phyloP scores from a whole-genome alignment of 768 basidiomycete species.

The Tricholoma bakamatsutake region DNA sequence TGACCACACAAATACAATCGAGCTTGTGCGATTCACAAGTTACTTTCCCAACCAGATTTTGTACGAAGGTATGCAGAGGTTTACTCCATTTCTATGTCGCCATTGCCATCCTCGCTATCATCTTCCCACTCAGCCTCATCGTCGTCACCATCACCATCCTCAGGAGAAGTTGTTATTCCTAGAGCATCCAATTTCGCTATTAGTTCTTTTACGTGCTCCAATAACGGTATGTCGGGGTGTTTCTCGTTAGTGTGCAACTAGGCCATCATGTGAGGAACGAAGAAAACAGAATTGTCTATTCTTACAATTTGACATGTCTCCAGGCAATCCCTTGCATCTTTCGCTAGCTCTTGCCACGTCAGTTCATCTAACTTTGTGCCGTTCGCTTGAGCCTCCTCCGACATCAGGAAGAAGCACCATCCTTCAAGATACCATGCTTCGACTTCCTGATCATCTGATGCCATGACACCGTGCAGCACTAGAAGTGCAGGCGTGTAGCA shows the following conservation, averaged over 20 bases:
- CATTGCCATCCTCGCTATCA: constrained; percentile 49
- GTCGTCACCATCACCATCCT: constrained; percentile 49
- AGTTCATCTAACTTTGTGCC: constrained; percentile 45
- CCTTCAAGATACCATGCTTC: constrained; percentile 95
- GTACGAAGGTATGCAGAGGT: background rate
- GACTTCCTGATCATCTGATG: constrained; percentile 77
- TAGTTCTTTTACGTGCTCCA: constrained; percentile 73
- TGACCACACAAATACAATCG: background rate
- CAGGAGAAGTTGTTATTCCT: constrained; percentile 58
- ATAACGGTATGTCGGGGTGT: constrained; percentile 69
- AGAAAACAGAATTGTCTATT: constrained; percentile 8
- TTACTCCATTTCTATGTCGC: constrained; percentile 55
- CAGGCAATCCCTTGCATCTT: constrained; percentile 73
- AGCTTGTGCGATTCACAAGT: background rate
- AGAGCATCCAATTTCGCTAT: constrained; percentile 58
- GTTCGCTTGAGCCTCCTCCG: constrained; percentile 60
- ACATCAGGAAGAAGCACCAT: constrained; percentile 87
- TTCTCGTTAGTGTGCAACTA: constrained; percentile 69
- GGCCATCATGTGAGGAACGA: constrained; percentile 2
- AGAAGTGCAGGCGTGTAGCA: constrained; percentile 67
- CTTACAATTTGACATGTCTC: constrained; percentile 77
- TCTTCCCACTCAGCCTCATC: constrained; percentile 62
- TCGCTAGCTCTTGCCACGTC: constrained; percentile 73
- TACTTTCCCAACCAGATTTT: background rate
- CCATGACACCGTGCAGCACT: constrained; percentile 74